Base-by-base conservation (phyloP, 805 yeast genomes). In the Saturnispora quitensis region DNA sequence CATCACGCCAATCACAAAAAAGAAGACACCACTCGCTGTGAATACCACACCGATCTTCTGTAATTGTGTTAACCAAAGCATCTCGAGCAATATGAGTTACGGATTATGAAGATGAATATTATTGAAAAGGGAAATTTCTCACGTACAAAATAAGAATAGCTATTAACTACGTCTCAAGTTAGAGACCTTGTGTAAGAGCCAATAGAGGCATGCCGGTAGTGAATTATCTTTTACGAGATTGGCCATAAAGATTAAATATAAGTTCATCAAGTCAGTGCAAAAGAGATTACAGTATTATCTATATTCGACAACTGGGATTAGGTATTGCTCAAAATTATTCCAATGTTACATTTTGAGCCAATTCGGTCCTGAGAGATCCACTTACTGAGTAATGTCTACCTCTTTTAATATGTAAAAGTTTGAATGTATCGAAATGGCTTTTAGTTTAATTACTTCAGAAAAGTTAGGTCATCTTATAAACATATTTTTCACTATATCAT, bases 11-110 rank as follows among this genome's bases (percentile, higher is more conserved):
- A 91, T 71, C 4, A 87, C 62, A 67, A 93, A 86, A 63, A 89
- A 83, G 25, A 86, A 62, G 47, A 84, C 77, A 8, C 95, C 96
- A 34, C 84, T 86, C 17, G 95, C 89, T 4, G 96, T 87, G 73
- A 89, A 84, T 2, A 88, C 96, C 18, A 88, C 97, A 36, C 98
- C 98, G 62, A 84, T 82, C 68, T 89, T 84, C 62, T 84, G 90
- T 57, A 80, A 68, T 60, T 84, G 88, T n/a, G 87, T 77, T 51
- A 84, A 73, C 90, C 90, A 84, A 69, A 84, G 76, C 79, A 76
- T 76, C 17, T 40, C 22, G 27, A 40, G 24, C 18, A 38, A n/a
- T 38, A 38, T 12, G 25, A n/a, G 25, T 38, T 38, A 13, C 9
- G 20, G 22, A 18, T 18, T 17, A 38, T 18, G 12, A 18, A 20